Percentiles rank a stretch among this genome's conserved stretches.
Conservation (phyloP, 169 alveolate species). For the Eimeria falciformis region DNA sequence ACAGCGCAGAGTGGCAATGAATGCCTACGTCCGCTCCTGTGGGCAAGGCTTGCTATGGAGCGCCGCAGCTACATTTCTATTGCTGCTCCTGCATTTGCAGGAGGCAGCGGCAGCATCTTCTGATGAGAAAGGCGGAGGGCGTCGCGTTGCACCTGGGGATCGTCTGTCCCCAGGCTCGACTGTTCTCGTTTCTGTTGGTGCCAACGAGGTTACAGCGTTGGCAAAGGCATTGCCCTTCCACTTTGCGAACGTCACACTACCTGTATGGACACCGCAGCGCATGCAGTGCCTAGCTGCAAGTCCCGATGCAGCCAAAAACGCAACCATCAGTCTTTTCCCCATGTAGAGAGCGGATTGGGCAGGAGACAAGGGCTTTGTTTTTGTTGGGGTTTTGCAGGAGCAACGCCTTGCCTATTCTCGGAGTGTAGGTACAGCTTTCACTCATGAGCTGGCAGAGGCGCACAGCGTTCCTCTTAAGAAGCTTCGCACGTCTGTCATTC, state of each 20-base stretch:
- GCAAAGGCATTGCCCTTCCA: not conserved
- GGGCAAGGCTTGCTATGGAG: not conserved
- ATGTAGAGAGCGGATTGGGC: not conserved
- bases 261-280: not conserved
- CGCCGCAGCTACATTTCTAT: not conserved
- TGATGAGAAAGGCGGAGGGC: not conserved
- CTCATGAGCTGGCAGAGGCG: not conserved
- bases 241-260: not conserved
- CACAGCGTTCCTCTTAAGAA: not conserved
- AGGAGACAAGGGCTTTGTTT: not conserved
- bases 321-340: not conserved
- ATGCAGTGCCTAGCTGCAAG: not conserved
- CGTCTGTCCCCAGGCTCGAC: not conserved
- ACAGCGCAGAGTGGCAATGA: not conserved
- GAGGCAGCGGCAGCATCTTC: not conserved
- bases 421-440: not conserved
- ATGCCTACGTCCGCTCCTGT: not conserved
- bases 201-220: not conserved
- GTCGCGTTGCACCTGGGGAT: not conserved
- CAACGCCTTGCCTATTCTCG: not conserved
- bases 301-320: not conserved
- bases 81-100: not conserved
- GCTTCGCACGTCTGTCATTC: not conserved
- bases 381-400: slow-evolving; percentile 5
- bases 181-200: slow-evolving; percentile 3